These are phyloP conservation scores for Uromyces viciae-fabae DNA, from an alignment of 1,284 basidiomycete species.

Conservation along the genomic window DNA sequence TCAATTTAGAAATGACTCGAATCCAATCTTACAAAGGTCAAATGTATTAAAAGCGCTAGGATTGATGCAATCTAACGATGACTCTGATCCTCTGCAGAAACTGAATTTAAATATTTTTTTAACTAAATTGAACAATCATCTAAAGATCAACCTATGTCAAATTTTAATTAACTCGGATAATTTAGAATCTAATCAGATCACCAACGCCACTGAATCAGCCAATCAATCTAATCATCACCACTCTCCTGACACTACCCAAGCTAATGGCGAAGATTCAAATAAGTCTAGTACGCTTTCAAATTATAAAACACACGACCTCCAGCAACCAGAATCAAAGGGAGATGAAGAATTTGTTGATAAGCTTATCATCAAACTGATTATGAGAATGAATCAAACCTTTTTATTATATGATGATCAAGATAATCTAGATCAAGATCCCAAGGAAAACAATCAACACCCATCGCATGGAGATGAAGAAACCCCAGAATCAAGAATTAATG, in stretches of 20 bases:
- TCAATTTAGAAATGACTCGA: background rate
- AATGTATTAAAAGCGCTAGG: background rate
- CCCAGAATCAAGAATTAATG: background rate
- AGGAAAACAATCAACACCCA: background rate
- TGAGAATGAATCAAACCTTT: conserved; percentile 12
- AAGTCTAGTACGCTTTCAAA: background rate
- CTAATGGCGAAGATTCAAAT: background rate
- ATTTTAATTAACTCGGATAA: background rate
- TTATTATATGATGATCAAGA: background rate
- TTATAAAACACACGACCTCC: background rate
- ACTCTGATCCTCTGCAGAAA: too few species aligned
- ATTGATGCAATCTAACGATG: too few species aligned
- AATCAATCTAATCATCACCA: background rate
- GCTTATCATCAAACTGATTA: conserved; percentile 9
- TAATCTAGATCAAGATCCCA: background rate
- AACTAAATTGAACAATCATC: conserved; percentile 5
- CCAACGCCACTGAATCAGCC: background rate
- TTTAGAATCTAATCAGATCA: background rate
- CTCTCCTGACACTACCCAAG: background rate
- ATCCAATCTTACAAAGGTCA: conserved; percentile 1
- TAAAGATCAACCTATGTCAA: background rate
- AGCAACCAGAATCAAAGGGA: background rate
- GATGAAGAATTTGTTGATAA: background rate
- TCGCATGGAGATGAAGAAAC: background rate
- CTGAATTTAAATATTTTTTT: conserved; percentile 3